Percentiles rank a stretch among this genome's conserved stretches.
Conservation (phyloP, 2,329 filamentous ascomycete species). For the Beauveria scarabaeidicola region DNA sequence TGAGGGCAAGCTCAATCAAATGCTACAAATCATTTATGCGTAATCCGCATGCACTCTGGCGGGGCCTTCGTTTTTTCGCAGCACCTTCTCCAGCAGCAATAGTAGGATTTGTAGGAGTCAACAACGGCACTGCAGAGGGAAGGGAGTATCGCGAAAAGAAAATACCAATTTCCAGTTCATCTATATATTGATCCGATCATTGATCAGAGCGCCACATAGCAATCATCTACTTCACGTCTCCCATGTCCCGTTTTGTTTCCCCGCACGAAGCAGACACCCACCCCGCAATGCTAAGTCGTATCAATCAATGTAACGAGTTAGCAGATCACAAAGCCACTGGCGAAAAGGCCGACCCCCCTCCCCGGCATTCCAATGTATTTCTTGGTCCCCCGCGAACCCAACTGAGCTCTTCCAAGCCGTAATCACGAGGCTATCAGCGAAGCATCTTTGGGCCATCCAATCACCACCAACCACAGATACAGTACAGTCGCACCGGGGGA, state of each 20-base stretch:
- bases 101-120: no score
- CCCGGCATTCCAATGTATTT: not conserved
- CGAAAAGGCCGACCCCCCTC: not conserved
- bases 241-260: not conserved
- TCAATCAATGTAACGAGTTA: no score
- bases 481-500: not conserved
- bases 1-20: no score
- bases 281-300: not conserved
- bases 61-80: no score
- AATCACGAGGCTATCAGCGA: not conserved
- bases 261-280: not conserved
- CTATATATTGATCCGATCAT: no score
- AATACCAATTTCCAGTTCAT: rapidly evolving
- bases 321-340: not conserved
- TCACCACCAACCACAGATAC: not conserved
- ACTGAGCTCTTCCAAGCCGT: not conserved
- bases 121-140: no score
- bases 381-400: not conserved
- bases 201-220: no score
- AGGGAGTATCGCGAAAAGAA: no score
- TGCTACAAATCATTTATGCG: no score
- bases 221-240: not conserved
- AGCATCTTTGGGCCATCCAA: not conserved
- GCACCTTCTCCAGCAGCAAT: no score
- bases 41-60: no score